Evolutionary conservation across 768 basidiomycete genomes (phyloP).

Genomic region (Hebeloma cylindrosporum): DNA sequence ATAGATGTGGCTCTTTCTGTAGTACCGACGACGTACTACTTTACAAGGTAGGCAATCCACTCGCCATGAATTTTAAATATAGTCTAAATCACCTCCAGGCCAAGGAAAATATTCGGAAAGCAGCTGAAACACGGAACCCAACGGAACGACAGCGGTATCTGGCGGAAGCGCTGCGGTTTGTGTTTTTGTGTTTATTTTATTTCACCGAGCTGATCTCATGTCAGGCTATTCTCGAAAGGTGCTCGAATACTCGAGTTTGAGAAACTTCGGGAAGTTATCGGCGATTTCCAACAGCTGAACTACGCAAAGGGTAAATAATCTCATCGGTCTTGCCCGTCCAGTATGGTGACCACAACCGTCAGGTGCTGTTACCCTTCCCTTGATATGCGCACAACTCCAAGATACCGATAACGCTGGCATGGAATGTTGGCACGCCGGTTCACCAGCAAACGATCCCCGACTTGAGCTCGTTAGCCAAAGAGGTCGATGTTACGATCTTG

Average conservation of each 20-base stretch:
- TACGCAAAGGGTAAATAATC: constrained; percentile 70
- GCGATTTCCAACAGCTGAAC: constrained; percentile 84
- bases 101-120: constrained; percentile 89
- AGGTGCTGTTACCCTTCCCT: constrained; percentile 86
- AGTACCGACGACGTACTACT: constrained; percentile 97
- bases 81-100: constrained; percentile 56
- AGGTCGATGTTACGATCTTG: constrained; percentile 75
- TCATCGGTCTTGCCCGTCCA: not conserved
- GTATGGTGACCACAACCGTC: constrained; percentile 11
- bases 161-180: constrained; percentile 83
- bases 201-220: constrained; percentile 6
- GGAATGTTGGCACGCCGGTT: constrained; percentile 73
- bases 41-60: constrained; percentile 68
- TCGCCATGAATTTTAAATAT: not conserved
- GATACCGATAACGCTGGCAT: constrained; percentile 76
- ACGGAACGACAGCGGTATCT: constrained; percentile 77
- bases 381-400: constrained; percentile 76
- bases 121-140: constrained; percentile 75
- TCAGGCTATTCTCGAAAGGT: constrained; percentile 85
- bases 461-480: constrained; percentile 59
- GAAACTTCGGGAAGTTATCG: constrained; percentile 80
- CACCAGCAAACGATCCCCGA: constrained; percentile 57
- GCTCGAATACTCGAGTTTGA: constrained; percentile 82
- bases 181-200: constrained; percentile 1
- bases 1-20: constrained; percentile 95